Percentiles rank a stretch among this genome's conserved stretches.
Evolutionary conservation across 208 protist genomes (phyloP).

Genomic region (Trypanosoma lewisi): DNA sequence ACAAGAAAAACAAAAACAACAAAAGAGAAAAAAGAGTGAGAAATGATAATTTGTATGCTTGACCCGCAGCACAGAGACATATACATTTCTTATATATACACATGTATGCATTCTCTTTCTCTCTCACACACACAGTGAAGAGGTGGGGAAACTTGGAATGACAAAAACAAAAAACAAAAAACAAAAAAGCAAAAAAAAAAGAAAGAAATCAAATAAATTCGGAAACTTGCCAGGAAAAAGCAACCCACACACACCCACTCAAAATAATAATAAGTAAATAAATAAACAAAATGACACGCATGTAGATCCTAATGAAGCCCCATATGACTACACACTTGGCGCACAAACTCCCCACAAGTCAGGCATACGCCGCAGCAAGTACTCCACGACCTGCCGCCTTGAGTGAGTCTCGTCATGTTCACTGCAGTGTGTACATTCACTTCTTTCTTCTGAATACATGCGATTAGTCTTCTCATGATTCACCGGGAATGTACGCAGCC

Average conservation of each 20-base stretch:
- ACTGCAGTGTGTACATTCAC: neutral
- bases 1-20: no score
- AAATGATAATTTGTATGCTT: no score
- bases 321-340: neutral
- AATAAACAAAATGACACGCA: neutral
- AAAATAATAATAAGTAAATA: conserved; percentile 4
- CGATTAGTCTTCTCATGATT: neutral
- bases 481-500: no score
- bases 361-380: conserved; percentile 2
- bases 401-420: neutral
- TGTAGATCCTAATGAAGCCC: neutral
- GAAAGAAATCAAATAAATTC: neutral
- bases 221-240: neutral
- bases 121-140: no score
- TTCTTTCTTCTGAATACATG: neutral
- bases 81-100: no score
- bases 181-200: no score
- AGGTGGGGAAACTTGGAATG: no score
- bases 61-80: no score
- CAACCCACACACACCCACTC: neutral
- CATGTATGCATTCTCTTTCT: no score
- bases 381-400: neutral
- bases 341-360: conserved; percentile 7
- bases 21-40: no score
- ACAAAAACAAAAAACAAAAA: no score